These are phyloP conservation scores for Solanum arcanum DNA, from an alignment of 257 asterid species.

Conservation along the genomic window DNA sequence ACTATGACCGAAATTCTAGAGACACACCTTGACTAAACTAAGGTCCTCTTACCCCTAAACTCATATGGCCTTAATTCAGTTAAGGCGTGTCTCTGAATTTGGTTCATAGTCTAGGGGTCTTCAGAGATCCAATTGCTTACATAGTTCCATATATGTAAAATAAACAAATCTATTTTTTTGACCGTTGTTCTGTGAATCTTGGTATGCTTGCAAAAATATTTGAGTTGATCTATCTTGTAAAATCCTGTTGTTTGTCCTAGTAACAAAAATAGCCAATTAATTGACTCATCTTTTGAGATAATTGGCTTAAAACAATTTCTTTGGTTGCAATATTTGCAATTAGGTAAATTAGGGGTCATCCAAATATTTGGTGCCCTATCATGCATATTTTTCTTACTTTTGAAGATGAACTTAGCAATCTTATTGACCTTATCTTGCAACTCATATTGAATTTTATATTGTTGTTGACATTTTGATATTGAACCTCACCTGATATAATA, in stretches of 20 bases:
- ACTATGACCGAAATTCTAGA: too few species aligned
- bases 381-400: background rate
- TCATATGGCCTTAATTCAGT: too few species aligned
- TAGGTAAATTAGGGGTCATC: slow-evolving; percentile 1
- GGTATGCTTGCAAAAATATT: slow-evolving; percentile 5
- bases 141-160: slow-evolving; percentile 6
- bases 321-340: slow-evolving; percentile 10
- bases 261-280: slow-evolving; percentile 10
- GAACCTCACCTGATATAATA: background rate
- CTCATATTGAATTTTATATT: background rate
- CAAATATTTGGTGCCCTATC: slow-evolving; percentile 6
- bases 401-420: background rate
- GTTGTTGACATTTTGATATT: background rate
- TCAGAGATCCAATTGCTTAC: slow-evolving; percentile 6
- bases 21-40: too few species aligned
- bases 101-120: background rate
- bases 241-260: slow-evolving; percentile 4
- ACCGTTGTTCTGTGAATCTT: slow-evolving; percentile 7
- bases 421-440: background rate
- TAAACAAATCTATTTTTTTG: slow-evolving; percentile 7
- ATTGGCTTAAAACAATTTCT: slow-evolving; percentile 7
- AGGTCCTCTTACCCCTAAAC: too few species aligned
- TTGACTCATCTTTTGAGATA: background rate
- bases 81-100: too few species aligned
- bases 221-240: slow-evolving; percentile 1